Percentiles rank a stretch among this genome's conserved stretches.
Evolutionary conservation across 2,329 filamentous ascomycete species (phyloP).

Genomic region (Clarireedia monteithiana): DNA sequence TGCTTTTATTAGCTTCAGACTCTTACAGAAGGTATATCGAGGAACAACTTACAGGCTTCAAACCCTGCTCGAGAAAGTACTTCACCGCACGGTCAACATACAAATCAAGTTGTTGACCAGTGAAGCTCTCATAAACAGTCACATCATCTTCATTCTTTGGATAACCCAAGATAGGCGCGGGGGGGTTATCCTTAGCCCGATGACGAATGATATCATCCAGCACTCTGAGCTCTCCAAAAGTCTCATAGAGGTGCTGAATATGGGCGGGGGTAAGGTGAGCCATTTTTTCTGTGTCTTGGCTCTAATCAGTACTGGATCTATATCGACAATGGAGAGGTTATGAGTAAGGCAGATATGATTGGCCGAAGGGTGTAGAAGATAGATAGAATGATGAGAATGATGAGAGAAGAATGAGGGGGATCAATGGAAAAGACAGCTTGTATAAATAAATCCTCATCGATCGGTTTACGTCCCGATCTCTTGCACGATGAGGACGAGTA

Average conservation of each 20-base stretch:
- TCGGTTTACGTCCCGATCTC: too few species aligned
- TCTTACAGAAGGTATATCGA: background rate
- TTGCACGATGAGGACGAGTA: too few species aligned
- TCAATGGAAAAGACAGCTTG: background rate
- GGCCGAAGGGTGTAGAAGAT: background rate
- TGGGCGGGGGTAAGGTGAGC: conserved; percentile 10
- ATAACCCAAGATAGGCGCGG: conserved; percentile 16
- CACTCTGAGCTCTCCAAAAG: conserved; percentile 10
- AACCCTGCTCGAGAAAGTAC: conserved; percentile 2
- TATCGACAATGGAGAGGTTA: background rate
- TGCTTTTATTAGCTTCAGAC: background rate
- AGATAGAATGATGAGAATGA: background rate
- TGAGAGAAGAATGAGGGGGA: conserved; percentile 1
- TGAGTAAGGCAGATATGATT: background rate
- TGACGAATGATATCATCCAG: conserved; percentile 17
- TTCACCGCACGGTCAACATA: conserved; percentile 19
- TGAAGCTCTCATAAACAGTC: conserved; percentile 18
- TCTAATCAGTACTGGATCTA: background rate
- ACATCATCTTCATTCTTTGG: conserved; percentile 14
- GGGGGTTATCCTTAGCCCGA: conserved; percentile 13
- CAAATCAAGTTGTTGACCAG: conserved; percentile 15
- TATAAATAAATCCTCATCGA: too few species aligned
- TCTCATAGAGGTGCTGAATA: conserved; percentile 10
- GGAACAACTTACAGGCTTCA: conserved; percentile 8
- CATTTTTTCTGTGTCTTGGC: conserved; percentile 2